Percentiles rank a stretch among this genome's conserved stretches.
Evolutionary conservation across 2,329 filamentous ascomycete species (phyloP).

Genomic region (Colletotrichum destructivum): DNA sequence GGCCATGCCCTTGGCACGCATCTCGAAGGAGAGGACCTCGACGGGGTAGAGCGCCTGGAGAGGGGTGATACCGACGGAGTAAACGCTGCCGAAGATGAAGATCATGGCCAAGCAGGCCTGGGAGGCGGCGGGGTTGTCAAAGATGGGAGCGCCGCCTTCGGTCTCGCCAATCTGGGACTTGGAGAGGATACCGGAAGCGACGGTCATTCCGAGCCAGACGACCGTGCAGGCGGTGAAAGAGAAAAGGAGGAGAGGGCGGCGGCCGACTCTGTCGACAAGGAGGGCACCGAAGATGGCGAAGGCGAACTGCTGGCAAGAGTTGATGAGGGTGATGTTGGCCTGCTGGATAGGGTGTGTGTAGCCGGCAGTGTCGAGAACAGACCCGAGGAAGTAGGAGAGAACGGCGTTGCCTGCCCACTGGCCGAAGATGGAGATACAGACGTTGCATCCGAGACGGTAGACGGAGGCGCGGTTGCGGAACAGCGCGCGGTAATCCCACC

Average conservation of each 20-base stretch:
- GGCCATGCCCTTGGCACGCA: constrained; percentile 65
- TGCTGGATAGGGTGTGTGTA: constrained; percentile 56
- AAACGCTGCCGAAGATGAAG: constrained; percentile 69
- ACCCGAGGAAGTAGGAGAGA: constrained; percentile 63
- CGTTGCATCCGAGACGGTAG: constrained; percentile 62
- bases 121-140: constrained; percentile 56
- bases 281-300: constrained; percentile 65
- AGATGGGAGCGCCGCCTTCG: constrained; percentile 45
- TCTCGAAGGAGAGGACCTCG: constrained; percentile 64
- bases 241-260: constrained; percentile 67
- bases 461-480: constrained; percentile 57
- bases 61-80: constrained; percentile 59
- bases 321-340: constrained; percentile 67
- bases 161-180: constrained; percentile 50
- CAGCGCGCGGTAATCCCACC: constrained; percentile 63
- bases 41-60: constrained; percentile 60
- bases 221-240: constrained; percentile 64
- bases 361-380: constrained; percentile 67
- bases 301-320: constrained; percentile 65
- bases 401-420: constrained; percentile 63
- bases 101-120: constrained; percentile 66
- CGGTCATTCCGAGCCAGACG: constrained; percentile 66
- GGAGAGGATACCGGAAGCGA: constrained; percentile 58
- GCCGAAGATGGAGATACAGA: constrained; percentile 59
- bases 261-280: constrained; percentile 65